Conservation (phyloP, 371 early-diverging fungal species). For the Circinella umbellata region DNA sequence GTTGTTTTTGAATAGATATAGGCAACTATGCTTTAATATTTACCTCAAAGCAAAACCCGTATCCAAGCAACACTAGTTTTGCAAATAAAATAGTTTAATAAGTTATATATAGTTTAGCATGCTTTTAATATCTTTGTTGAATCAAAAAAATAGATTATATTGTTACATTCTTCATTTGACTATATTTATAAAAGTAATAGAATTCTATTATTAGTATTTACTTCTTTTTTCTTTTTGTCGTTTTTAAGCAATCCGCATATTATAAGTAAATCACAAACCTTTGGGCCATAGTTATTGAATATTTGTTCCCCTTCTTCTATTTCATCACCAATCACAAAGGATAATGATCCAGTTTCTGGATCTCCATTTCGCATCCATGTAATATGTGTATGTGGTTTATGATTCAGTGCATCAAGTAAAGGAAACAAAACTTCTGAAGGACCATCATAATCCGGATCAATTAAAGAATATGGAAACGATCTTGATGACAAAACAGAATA, state of each 20-base stretch:
- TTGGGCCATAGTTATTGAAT: constrained; percentile 73
- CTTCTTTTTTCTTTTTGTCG: no score
- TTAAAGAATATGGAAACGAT: constrained; percentile 60
- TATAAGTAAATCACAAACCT: constrained; percentile 33
- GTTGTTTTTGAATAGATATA: no score
- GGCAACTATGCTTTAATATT: background rate
- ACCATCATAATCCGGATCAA: constrained; percentile 35
- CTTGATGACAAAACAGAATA: constrained; percentile 61
- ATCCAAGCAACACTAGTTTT: constrained; percentile 54
- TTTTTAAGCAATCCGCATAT: background rate
- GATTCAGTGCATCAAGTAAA: constrained; percentile 62
- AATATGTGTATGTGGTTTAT: constrained; percentile 55
- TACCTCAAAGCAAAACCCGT: constrained; percentile 68
- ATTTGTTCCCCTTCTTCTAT: constrained; percentile 51
- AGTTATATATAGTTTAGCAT: no score
- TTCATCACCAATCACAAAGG: constrained; percentile 42
- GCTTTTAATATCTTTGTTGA: no score
- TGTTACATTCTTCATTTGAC: constrained; percentile 72
- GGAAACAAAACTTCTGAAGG: constrained; percentile 58
- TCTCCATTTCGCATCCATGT: constrained; percentile 52
- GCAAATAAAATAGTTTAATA: background rate
- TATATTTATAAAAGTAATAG: constrained; percentile 4
- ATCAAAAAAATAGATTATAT: no score
- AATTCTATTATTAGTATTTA: no score
- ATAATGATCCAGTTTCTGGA: constrained; percentile 30